Evolutionary conservation across 805 yeast genomes (phyloP), one percentile per base, ranked within the genome.

Genomic region (Candida mattraensis): DNA sequence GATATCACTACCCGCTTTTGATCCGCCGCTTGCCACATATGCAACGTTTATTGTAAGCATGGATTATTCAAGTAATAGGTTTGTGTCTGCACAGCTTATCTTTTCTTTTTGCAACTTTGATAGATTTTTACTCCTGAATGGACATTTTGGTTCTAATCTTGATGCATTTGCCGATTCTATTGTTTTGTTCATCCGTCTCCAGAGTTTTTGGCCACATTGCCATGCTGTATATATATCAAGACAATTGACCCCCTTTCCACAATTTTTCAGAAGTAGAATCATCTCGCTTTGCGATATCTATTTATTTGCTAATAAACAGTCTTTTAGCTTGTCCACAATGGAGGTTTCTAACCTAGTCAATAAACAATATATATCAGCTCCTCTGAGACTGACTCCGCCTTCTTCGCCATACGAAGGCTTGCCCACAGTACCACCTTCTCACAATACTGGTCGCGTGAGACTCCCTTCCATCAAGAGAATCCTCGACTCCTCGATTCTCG

Each of bases 401-500:
- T 18, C 40, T 11, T 43, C 54, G 6, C 47, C 50, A 3, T 42
- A 31, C 21, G 45, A 38, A 17, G 12, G 44, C 12, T 30, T 37
- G 17, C 42, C 37, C 12, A 22, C 31, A 15, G 45, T 30, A 18
- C 29, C 25, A 18, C 43, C 33, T 11, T 22, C 27, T 7, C 28
- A 25, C 13, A 19, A 28, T 30, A 33, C 37, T 31, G 36, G 36
- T n/a, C 40, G 42, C 29, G 38, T 48, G 18, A 38, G 44, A 19
- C 34, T 50, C 11, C 54, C 54, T 8, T 46, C 54, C 7, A 50
- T 50, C 37, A 50, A 48, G 22, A 42, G 44, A 23, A 50, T 50
- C 19, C 35, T 50, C 6, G 47, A 48, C 33, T 39, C 50, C 12
- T 42, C 52, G 5, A 37, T 46, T 5, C 35, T 50, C n/a, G 49